Percentiles rank a stretch among this genome's conserved stretches.
Conservation (phyloP, 176 grass and related monocot species). For the Cenchrus purpureus region DNA sequence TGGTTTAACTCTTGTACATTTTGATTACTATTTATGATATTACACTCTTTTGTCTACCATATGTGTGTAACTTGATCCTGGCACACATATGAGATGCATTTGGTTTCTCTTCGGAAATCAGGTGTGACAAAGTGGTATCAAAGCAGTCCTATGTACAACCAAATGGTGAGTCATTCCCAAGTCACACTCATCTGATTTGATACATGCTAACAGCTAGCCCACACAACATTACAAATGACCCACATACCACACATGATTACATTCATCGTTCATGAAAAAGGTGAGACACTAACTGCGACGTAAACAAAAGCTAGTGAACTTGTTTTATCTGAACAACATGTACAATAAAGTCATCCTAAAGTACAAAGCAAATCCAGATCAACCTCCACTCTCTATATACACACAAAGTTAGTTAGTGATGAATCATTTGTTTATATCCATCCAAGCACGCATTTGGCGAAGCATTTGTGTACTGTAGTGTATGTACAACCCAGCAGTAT, state of each 20-base stretch:
- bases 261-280: background rate
- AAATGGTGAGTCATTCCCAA: background rate
- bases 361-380: background rate
- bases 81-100: too few relatives aligned
- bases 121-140: too few relatives aligned
- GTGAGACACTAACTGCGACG: background rate
- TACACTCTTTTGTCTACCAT: too few relatives aligned
- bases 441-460: background rate
- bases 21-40: too few relatives aligned
- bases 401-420: background rate
- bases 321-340: background rate
- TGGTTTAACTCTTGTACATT: too few relatives aligned
- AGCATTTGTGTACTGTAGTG: background rate
- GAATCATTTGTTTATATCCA: background rate
- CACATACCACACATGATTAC: too few relatives aligned
- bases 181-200: background rate
- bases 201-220: background rate
- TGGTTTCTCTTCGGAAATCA: too few relatives aligned
- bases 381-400: background rate
- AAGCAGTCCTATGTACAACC: background rate
- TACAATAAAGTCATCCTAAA: background rate
- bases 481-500: background rate
- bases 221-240: background rate
- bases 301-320: background rate
- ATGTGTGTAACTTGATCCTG: too few relatives aligned